A percentile compares a stretch with the other conserved stretches of the same genome.
Evolutionary conservation across 164 flowering plant genomes (phyloP).

Genomic region (Echeveria elegans): DNA sequence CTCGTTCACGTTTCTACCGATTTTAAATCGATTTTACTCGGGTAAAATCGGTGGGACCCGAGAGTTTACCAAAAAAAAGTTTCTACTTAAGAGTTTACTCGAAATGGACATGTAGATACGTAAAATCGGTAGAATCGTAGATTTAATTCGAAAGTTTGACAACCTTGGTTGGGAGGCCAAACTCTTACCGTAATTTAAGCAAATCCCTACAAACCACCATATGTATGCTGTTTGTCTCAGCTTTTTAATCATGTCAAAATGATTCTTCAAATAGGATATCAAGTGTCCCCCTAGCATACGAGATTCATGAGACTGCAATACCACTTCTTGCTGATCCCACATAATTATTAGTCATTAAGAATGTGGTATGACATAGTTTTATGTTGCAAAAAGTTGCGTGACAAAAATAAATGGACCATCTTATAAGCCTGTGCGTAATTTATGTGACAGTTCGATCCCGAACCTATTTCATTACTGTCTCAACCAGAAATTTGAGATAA

Average conservation of each 20-base stretch:
- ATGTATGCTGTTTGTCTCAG: constrained; percentile 27
- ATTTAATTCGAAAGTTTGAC: too few relatives aligned
- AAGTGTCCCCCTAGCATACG: constrained; percentile 33
- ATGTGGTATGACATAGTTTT: constrained; percentile 50
- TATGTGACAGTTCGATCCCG: constrained; percentile 39
- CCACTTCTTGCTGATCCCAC: constrained; percentile 79
- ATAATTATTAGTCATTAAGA: constrained; percentile 58
- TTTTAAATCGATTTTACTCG: too few relatives aligned
- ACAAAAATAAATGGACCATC: background rate
- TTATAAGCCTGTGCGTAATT: background rate
- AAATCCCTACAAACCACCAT: constrained; percentile 27
- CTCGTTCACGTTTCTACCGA: too few relatives aligned
- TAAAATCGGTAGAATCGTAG: too few relatives aligned
- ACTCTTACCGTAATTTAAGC: constrained; percentile 78
- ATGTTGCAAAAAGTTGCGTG: background rate
- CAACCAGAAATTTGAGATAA: constrained; percentile 71
- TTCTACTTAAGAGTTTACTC: too few relatives aligned
- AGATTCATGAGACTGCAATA: constrained; percentile 72
- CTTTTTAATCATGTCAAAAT: background rate
- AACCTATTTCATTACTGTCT: constrained; percentile 34
- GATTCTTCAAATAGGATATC: constrained; percentile 37
- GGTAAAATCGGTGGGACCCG: too few relatives aligned
- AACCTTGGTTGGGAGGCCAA: constrained; percentile 15
- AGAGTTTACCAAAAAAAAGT: too few relatives aligned
- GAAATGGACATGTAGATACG: too few relatives aligned